Conservation (phyloP, 148 eudicot genomes). For the Rhododendron vialii region DNA sequence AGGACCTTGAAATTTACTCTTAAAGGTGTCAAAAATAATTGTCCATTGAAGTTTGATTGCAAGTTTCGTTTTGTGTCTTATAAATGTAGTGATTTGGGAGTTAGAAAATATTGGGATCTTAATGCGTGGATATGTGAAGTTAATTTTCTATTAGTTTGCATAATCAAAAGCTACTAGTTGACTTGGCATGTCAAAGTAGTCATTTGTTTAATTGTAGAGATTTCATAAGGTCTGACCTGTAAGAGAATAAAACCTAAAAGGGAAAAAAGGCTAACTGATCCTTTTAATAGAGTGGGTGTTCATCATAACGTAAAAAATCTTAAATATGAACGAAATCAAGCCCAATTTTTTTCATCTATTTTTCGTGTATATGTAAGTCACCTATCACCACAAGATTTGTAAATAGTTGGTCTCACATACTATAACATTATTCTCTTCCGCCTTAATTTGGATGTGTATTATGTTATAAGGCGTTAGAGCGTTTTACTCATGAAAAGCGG, state of each 20-base stretch:
- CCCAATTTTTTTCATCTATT: neutral
- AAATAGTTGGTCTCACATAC: neutral
- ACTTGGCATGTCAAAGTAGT: slow-evolving; percentile 1
- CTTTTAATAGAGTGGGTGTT: neutral
- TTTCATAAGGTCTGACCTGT: neutral
- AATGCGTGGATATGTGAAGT: slow-evolving; percentile 31
- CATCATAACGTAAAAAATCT: neutral
- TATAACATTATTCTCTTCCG: neutral
- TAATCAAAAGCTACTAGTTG: neutral
- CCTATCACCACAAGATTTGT: neutral
- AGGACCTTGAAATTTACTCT: slow-evolving; percentile 9
- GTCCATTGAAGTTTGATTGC: neutral
- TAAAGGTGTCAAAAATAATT: slow-evolving; percentile 7
- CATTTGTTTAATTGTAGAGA: neutral
- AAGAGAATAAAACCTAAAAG: neutral
- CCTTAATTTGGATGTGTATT: neutral
- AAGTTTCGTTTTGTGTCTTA: slow-evolving; percentile 9
- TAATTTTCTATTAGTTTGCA: slow-evolving; percentile 15
- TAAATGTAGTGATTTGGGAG: slow-evolving; percentile 39
- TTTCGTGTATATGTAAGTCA: neutral
- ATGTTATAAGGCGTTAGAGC: neutral
- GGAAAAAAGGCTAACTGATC: neutral
- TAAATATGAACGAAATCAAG: neutral
- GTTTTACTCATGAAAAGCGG: neutral
- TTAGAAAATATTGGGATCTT: slow-evolving; percentile 31